phyloP scores from a whole-genome alignment of 1,284 basidiomycete species.

The Sporisorium reilianum region DNA sequence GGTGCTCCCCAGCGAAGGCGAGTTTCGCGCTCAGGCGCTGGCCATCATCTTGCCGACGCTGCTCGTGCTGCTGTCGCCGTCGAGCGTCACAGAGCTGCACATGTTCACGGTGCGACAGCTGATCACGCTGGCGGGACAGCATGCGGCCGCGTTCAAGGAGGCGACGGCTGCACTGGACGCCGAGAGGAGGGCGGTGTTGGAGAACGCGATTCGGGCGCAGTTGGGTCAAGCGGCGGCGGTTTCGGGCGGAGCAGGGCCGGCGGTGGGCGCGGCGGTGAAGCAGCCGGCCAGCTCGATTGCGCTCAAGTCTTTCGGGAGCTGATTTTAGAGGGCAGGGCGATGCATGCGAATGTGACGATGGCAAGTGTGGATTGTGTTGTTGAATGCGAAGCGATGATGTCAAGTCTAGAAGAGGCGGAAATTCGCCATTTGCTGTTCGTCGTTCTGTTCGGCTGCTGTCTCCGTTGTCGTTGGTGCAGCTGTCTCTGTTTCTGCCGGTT shows the following conservation, averaged over 20 bases:
- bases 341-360: not conserved
- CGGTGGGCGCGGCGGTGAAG: not conserved
- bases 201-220: constrained; percentile 75
- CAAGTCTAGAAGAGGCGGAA: constrained; percentile 27
- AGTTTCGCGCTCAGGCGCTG: constrained; percentile 74
- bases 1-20: constrained; percentile 28
- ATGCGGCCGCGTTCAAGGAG: constrained; percentile 86
- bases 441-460: not conserved
- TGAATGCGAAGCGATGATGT: not conserved
- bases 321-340: not conserved
- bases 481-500: not conserved
- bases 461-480: not conserved
- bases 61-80: constrained; percentile 76
- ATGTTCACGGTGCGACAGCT: constrained; percentile 80
- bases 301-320: constrained; percentile 52
- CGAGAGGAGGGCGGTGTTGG: constrained; percentile 77
- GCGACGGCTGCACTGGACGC: constrained; percentile 80
- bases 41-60: constrained; percentile 84
- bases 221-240: constrained; percentile 12
- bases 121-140: constrained; percentile 79
- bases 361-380: constrained; percentile 1
- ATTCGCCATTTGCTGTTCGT: constrained; percentile 26
- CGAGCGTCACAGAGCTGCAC: constrained; percentile 73
- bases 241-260: not conserved
- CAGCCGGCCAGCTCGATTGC: constrained; percentile 39